Evolutionary conservation across 2,329 filamentous ascomycete genomes (phyloP).

Genomic region (Rutstroemia sp.): DNA sequence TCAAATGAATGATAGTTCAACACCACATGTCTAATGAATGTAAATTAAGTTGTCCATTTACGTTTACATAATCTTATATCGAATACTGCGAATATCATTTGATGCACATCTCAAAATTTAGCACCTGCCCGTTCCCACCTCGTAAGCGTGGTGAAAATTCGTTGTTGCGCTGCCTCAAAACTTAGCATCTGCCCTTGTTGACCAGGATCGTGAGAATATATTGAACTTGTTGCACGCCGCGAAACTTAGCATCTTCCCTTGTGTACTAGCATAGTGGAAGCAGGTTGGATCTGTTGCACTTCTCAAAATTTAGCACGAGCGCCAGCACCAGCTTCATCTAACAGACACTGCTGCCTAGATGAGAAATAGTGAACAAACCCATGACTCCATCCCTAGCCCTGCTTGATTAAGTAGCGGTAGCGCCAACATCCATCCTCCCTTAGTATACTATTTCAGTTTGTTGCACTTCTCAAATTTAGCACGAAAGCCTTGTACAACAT

Average conservation of each 20-base stretch:
- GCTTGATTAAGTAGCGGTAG: neutral
- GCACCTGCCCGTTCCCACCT: neutral
- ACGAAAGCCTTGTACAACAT: neutral
- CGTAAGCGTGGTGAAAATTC: neutral
- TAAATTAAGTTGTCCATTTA: neutral
- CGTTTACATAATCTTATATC: neutral
- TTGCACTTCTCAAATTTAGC: conserved; percentile 9
- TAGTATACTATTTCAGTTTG: neutral
- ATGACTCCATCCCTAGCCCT: neutral
- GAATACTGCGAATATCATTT: neutral
- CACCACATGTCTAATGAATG: neutral
- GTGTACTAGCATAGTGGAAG: neutral
- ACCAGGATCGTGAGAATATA: neutral
- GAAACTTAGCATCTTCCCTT: neutral
- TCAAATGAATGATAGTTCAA: neutral
- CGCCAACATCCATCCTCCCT: neutral
- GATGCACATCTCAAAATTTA: conserved; percentile 2
- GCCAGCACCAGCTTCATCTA: neutral
- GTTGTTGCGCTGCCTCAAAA: neutral
- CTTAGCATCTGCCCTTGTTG: neutral
- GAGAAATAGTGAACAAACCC: too few species aligned
- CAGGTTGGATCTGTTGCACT: too few species aligned
- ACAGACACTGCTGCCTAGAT: too few species aligned
- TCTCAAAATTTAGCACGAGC: neutral
- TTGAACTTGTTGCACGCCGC: neutral